Evolutionary conservation across 2,329 filamentous ascomycete species (phyloP).

Genomic region (Fusarium subtropicale): DNA sequence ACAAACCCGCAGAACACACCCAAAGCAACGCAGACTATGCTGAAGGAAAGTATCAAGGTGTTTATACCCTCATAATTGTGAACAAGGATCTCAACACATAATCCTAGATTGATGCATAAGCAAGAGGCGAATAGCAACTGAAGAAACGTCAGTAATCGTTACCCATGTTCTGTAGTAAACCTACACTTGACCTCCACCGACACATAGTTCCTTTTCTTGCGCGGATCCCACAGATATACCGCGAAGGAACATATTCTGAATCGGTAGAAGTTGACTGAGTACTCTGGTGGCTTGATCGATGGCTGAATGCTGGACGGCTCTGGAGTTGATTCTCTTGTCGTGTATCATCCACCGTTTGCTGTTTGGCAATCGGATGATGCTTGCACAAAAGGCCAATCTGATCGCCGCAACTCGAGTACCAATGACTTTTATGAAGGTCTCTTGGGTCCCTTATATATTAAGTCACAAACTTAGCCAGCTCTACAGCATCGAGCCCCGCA

Average conservation of each 20-base stretch:
- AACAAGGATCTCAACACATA: neutral
- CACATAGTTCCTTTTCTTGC: neutral
- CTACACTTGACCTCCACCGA: neutral
- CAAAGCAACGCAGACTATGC: neutral
- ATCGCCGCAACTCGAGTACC: neutral
- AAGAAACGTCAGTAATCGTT: too few species aligned
- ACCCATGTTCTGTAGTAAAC: neutral
- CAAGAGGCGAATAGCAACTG: neutral
- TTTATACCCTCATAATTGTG: neutral
- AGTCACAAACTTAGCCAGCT: accelerated
- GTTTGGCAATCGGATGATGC: neutral
- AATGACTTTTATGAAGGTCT: neutral
- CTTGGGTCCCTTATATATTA: neutral
- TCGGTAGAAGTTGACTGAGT: too few species aligned
- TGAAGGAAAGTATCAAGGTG: neutral
- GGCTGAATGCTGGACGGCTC: neutral
- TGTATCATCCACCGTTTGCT: neutral
- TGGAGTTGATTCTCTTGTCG: accelerated
- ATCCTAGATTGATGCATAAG: neutral
- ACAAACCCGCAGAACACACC: neutral
- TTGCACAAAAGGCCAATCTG: neutral
- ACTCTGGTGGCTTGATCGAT: neutral
- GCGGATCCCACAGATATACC: neutral
- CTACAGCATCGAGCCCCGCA: neutral
- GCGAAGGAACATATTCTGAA: too few species aligned